A percentile compares a stretch with the other conserved stretches of the same genome.
These are phyloP conservation scores for Cytospora chrysosperma DNA, from an alignment of 2,329 filamentous ascomycete genomes.

Conservation along the genomic window DNA sequence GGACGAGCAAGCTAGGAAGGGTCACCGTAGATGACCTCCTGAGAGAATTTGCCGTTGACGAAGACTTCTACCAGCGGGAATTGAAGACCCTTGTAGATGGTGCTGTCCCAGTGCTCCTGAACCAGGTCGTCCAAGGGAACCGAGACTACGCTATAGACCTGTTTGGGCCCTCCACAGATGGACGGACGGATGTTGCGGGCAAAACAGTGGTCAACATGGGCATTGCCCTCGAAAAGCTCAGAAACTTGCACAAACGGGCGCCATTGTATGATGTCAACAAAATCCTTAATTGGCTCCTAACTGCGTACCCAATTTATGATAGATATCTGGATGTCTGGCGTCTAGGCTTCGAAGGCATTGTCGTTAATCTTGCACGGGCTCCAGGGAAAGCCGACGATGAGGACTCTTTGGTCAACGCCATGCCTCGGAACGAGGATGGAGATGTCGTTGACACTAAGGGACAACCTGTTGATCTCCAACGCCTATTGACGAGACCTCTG, in stretches of 20 bases:
- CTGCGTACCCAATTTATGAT: conserved; percentile 74
- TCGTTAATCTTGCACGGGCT: conserved; percentile 85
- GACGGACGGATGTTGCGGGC: conserved; percentile 63
- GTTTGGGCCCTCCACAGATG: conserved; percentile 57
- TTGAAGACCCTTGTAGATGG: conserved; percentile 91
- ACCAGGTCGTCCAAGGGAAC: conserved; percentile 74
- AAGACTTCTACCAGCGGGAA: conserved; percentile 84
- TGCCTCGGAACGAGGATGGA: conserved; percentile 62
- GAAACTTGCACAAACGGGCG: conserved; percentile 75
- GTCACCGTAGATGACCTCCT: conserved; percentile 75
- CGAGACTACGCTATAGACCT: conserved; percentile 63
- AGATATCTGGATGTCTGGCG: conserved; percentile 88
- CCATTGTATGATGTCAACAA: conserved; percentile 70
- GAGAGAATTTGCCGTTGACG: conserved; percentile 77
- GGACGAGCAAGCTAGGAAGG: conserved; percentile 63
- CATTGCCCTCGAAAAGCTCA: conserved; percentile 80
- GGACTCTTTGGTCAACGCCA: conserved; percentile 57
- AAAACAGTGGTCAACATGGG: conserved; percentile 95
- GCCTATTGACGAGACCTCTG: conserved; percentile 84
- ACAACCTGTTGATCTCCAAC: conserved; percentile 90
- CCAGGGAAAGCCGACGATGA: conserved; percentile 53
- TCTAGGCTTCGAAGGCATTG: conserved; percentile 88
- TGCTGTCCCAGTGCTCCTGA: conserved; percentile 88
- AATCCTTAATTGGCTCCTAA: conserved; percentile 78
- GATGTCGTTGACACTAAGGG: conserved; percentile 72